Base-by-base conservation (phyloP, 441 rosid genomes). In the Erodium moschatum region DNA sequence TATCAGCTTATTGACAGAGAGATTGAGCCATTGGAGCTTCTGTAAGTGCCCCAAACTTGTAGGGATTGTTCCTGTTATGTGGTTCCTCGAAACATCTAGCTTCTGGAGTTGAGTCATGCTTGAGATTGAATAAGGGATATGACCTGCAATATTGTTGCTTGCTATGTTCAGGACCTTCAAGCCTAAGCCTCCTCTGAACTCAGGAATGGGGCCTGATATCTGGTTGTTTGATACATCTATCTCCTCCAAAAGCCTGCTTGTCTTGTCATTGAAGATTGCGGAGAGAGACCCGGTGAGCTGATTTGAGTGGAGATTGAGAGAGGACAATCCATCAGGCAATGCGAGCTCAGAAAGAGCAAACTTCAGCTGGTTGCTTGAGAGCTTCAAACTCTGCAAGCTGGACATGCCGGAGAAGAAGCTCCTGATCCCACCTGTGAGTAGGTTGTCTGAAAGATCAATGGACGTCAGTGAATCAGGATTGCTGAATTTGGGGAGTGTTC, bases 371-470 rank as follows among this genome's bases (percentile, higher is more conserved):
- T 91, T 93, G 77, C 82, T 83, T 35, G 95, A 81, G 74, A 93
- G 89, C 78, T 84, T 89, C 69, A 85, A 69, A 67, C 73, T 87
- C 75, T 89, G 84, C 75, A 93, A 80, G 69, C 77, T 88, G 5
- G 85, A 73, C 87, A 89, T 81, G 31, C 79, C 88, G 9, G 6
- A 5, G 64, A 93, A 81, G 76, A 87, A 89, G 18, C 73, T 74
- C 54, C 89, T 74, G 72, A 89, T 78, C 40, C 90, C 82, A 66
- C 76, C 91, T 0, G 85, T 78, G 64, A 93, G 68, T 61, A 74
- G 74, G 80, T 93, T 93, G 70, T 82, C 76, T n/a, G 98, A 93
- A 9, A 93, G 79, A 80, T 93, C 97, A 9, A 91, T 65, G 65
- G 85, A 80, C 74, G 18, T 83, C 79, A 93, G 64, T n/a, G 93